Conservation (phyloP, 371 early-diverging fungal species). For the Mucor sp. region DNA sequence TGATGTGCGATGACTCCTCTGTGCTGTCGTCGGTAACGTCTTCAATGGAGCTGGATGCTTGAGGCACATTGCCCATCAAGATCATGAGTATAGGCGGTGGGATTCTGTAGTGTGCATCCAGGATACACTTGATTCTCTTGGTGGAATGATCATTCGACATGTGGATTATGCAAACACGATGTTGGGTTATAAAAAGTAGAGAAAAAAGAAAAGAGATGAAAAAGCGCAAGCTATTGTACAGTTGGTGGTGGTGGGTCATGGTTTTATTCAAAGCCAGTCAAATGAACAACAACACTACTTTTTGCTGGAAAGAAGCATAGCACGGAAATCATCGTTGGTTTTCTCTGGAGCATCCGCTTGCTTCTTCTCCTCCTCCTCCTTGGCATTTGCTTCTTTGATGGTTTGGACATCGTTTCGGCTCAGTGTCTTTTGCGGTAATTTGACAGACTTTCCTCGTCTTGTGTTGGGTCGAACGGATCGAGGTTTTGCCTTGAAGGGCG, state of each 20-base stretch:
- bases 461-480: slow-evolving; percentile 3
- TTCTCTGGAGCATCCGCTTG: slow-evolving; percentile 2
- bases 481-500: slow-evolving; percentile 3
- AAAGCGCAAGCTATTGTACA: neutral
- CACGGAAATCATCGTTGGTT: slow-evolving; percentile 45
- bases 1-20: slow-evolving; percentile 22
- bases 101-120: slow-evolving; percentile 44
- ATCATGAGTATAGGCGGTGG: slow-evolving; percentile 48
- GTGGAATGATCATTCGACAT: neutral
- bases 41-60: slow-evolving; percentile 42
- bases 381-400: neutral
- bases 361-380: neutral
- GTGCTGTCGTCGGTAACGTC: slow-evolving; percentile 36
- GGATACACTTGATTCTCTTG: slow-evolving; percentile 32
- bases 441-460: slow-evolving; percentile 6
- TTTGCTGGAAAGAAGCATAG: slow-evolving; percentile 38
- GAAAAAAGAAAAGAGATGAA: neutral
- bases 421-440: neutral
- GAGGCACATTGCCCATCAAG: slow-evolving; percentile 47
- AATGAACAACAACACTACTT: neutral
- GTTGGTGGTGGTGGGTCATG: neutral
- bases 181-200: neutral
- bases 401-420: neutral
- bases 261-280: neutral
- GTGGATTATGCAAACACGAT: neutral